A percentile compares a stretch with the other conserved stretches of the same genome.
phyloP scores from a whole-genome alignment of 495 filamentous ascomycete species.

The Penicillium subrubescens region DNA sequence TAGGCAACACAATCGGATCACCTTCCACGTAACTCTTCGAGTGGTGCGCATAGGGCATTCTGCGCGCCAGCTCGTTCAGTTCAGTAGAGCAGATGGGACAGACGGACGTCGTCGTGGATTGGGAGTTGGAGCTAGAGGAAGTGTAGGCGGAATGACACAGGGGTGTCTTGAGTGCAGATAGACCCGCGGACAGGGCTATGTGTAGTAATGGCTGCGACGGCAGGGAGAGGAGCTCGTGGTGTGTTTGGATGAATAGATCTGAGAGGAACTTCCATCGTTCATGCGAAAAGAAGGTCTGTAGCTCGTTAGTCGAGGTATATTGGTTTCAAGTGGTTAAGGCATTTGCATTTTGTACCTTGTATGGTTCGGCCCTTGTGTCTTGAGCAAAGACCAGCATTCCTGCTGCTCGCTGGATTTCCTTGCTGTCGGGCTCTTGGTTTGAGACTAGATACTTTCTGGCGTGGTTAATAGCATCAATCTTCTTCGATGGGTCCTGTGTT shows the following conservation, averaged over 20 bases:
- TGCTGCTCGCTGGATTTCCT: conserved; percentile 70
- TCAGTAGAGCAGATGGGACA: conserved; percentile 97
- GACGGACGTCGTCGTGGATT: conserved; percentile 63
- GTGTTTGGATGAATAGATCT: conserved; percentile 79
- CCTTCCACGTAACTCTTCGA: conserved; percentile 87
- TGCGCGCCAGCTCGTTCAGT: conserved; percentile 84
- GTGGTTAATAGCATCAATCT: conserved; percentile 75
- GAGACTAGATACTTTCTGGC: conserved; percentile 77
- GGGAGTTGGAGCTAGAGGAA: conserved; percentile 58
- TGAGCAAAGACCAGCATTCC: conserved; percentile 76
- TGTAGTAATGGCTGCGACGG: conserved; percentile 84
- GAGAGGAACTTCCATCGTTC: conserved; percentile 76
- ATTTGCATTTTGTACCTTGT: conserved; percentile 64
- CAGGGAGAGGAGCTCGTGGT: conserved; percentile 84
- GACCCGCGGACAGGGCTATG: conserved; percentile 85
- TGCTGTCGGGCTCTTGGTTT: conserved; percentile 65
- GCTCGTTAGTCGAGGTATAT: neutral
- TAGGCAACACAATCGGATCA: conserved; percentile 85
- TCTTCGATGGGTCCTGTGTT: conserved; percentile 56
- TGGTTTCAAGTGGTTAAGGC: neutral
- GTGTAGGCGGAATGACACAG: conserved; percentile 78
- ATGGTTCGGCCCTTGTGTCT: conserved; percentile 61
- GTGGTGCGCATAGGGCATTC: conserved; percentile 92
- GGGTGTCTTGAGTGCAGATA: conserved; percentile 94
- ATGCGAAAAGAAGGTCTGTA: conserved; percentile 69